These are phyloP conservation scores for Penicillium chermesinum DNA, from an alignment of 495 filamentous ascomycete species.

Conservation along the genomic window DNA sequence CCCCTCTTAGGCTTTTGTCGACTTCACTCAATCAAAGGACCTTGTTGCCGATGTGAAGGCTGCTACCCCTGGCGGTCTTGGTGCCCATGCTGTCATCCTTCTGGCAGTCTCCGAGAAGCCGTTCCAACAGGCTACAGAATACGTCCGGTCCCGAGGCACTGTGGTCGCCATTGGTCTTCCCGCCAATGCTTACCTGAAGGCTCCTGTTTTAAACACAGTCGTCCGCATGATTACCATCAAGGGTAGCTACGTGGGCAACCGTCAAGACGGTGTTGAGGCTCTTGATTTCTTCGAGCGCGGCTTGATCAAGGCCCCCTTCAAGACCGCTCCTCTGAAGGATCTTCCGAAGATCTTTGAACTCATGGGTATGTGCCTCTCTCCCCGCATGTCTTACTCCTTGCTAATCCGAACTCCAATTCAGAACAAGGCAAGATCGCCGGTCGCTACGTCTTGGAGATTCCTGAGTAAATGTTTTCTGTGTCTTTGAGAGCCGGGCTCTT, in stretches of 20 bases:
- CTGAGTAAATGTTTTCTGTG: conserved; percentile 31
- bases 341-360: conserved; percentile 70
- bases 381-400: not conserved
- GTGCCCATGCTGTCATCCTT: conserved; percentile 82
- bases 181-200: conserved; percentile 66
- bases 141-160: conserved; percentile 74
- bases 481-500: too few species aligned
- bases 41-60: conserved; percentile 78
- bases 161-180: conserved; percentile 85
- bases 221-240: conserved; percentile 85
- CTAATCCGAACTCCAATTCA: conserved; percentile 11
- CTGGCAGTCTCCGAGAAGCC: conserved; percentile 83
- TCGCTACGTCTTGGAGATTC: conserved; percentile 79
- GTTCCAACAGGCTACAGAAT: conserved; percentile 74
- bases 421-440: conserved; percentile 75
- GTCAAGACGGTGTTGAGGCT: conserved; percentile 73
- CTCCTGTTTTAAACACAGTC: conserved; percentile 80
- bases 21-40: conserved; percentile 68
- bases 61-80: conserved; percentile 69
- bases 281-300: conserved; percentile 84
- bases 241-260: conserved; percentile 84
- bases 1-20: conserved; percentile 52
- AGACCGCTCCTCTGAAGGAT: conserved; percentile 72
- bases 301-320: conserved; percentile 80
- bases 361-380: conserved; percentile 46